Evolutionary conservation across 805 yeast genomes (phyloP).

Genomic region (Candida insectalens): DNA sequence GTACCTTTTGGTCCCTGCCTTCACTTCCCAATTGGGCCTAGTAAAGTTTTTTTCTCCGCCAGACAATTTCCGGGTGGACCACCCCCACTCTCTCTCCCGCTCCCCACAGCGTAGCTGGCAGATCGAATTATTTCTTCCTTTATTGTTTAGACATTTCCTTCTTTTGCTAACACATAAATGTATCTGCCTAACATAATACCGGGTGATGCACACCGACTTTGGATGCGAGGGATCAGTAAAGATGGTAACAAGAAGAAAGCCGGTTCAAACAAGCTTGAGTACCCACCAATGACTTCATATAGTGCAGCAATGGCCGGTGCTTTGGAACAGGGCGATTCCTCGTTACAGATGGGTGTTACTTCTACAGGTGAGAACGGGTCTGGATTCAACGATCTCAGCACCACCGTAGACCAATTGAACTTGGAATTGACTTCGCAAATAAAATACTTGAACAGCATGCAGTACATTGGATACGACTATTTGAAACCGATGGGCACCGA

Average conservation of each 20-base stretch:
- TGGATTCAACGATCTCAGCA: constrained; percentile 2
- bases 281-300: constrained; percentile 48
- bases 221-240: constrained; percentile 21
- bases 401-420: constrained; percentile 11
- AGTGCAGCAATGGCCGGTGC: constrained; percentile 36
- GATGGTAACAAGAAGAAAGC: background rate
- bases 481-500: constrained; percentile 52
- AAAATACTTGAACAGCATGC: constrained; percentile 22
- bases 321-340: constrained; percentile 3
- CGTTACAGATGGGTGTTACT: too few species aligned
- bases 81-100: too few species aligned
- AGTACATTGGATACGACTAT: constrained; percentile 36
- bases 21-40: too few species aligned
- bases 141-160: too few species aligned
- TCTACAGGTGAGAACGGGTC: background rate
- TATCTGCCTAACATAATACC: constrained; percentile 39
- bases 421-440: constrained; percentile 14
- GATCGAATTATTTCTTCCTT: background rate
- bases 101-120: too few species aligned
- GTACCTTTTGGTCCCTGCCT: too few species aligned
- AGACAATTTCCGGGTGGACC: too few species aligned
- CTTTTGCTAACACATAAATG: too few species aligned
- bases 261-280: constrained; percentile 11
- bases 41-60: too few species aligned
- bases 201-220: constrained; percentile 33